Evolutionary conservation across 306 rosid genomes (phyloP).

Genomic region (Cicer cuneatum): DNA sequence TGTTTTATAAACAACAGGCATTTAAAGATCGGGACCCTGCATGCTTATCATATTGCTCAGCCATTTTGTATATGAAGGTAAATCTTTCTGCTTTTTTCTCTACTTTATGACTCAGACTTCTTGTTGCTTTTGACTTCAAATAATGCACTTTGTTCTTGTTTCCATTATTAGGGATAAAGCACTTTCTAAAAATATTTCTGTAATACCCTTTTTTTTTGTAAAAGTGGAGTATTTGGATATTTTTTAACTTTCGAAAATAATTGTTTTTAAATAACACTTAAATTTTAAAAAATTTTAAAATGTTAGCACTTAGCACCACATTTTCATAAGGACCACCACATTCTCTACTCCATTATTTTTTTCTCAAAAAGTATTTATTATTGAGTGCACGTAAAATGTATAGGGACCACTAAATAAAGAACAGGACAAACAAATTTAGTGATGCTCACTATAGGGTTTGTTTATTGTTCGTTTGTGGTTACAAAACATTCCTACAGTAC

Average conservation of each 20-base stretch:
- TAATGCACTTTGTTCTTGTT: slow-evolving; percentile 18
- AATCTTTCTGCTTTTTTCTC: slow-evolving; percentile 2
- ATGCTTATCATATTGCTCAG: slow-evolving; percentile 87
- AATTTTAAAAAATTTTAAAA: no score
- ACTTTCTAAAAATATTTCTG: background rate
- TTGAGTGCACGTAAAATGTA: background rate
- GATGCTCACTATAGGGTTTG: background rate
- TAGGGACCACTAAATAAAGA: slow-evolving; percentile 6
- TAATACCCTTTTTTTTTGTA: background rate
- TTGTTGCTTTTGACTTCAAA: slow-evolving; percentile 9
- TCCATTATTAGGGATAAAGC: background rate
- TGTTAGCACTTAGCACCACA: slow-evolving; percentile 25
- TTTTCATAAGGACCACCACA: background rate
- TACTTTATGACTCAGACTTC: slow-evolving; percentile 8
- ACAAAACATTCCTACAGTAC: background rate
- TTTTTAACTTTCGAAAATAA: background rate
- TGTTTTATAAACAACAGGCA: slow-evolving; percentile 61
- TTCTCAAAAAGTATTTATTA: background rate
- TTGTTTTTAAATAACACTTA: background rate
- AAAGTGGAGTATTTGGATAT: background rate
- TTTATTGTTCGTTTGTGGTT: no score
- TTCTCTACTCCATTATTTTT: background rate
- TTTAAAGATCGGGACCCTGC: slow-evolving; percentile 91
- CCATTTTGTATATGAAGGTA: slow-evolving; percentile 87
- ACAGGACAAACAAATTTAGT: background rate